Percentiles rank a stretch among this genome's conserved stretches.
Conservation (phyloP, 257 asterid genomes). For the Orobanche coerulescens region DNA sequence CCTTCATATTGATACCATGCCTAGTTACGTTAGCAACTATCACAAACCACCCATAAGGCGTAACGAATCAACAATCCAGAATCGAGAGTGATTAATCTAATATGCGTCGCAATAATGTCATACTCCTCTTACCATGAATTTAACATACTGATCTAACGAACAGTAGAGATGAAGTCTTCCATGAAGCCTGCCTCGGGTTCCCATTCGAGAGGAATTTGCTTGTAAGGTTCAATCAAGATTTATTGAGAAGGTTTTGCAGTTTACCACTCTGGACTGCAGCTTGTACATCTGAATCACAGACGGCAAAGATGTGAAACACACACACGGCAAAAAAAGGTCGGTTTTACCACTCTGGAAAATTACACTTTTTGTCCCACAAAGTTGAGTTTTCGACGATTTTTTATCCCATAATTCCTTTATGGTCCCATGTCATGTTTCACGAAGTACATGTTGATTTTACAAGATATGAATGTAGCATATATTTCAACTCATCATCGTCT, state of each 20-base stretch:
- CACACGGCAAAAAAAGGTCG: background rate
- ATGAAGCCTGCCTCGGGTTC: background rate
- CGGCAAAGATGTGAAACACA: background rate
- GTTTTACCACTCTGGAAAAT: background rate
- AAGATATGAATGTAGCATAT: too few species aligned
- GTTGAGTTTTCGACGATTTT: too few species aligned
- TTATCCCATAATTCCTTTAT: too few species aligned
- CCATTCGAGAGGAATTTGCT: background rate
- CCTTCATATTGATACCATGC: background rate
- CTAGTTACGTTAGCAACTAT: background rate
- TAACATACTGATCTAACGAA: background rate
- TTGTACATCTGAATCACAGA: constrained; percentile 34
- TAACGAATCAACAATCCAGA: too few species aligned
- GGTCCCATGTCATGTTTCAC: too few species aligned
- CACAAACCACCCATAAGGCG: background rate
- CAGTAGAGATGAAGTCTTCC: background rate
- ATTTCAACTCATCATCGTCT: too few species aligned
- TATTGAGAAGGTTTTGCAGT: constrained; percentile 40
- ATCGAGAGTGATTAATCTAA: too few species aligned
- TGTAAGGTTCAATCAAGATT: constrained; percentile 27
- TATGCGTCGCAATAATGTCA: background rate
- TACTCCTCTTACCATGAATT: background rate
- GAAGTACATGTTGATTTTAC: too few species aligned
- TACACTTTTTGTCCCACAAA: background rate
- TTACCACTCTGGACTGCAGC: constrained; percentile 38